Evolutionary conservation across 148 eudicot species (phyloP).

Genomic region (Camellia lanceoleosa): DNA sequence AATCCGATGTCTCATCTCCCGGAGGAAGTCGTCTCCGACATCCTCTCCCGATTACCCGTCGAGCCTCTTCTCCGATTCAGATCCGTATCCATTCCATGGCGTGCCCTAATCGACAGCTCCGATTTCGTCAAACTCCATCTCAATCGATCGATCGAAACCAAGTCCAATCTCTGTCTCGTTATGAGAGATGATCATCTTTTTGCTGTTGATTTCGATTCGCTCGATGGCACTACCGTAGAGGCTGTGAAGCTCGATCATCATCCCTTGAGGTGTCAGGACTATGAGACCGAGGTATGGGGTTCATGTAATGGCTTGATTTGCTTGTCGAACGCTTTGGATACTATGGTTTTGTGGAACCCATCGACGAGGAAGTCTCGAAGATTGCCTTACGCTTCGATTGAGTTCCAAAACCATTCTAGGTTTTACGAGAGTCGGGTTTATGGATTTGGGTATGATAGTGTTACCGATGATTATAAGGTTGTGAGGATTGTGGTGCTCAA

Average conservation of each 20-base stretch:
- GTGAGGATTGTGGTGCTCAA: constrained; percentile 36
- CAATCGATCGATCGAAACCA: constrained; percentile 14
- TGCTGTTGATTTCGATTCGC: constrained; percentile 20
- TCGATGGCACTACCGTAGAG: neutral
- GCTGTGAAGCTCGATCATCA: constrained; percentile 16
- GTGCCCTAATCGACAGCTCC: constrained; percentile 28
- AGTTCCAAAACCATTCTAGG: neutral
- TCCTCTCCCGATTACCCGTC: constrained; percentile 25
- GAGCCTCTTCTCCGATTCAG: constrained; percentile 22
- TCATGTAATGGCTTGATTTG: constrained; percentile 41
- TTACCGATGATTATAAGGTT: constrained; percentile 44
- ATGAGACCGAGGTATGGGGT: constrained; percentile 28
- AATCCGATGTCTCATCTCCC: constrained; percentile 20
- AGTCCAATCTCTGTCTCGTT: constrained; percentile 16
- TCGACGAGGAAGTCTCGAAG: constrained; percentile 19
- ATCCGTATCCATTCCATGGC: constrained; percentile 17
- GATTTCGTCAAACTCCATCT: constrained; percentile 34
- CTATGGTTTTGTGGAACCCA: constrained; percentile 31
- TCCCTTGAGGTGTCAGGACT: constrained; percentile 15
- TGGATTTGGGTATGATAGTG: constrained; percentile 46
- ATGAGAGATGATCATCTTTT: constrained; percentile 16
- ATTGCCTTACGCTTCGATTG: constrained; percentile 18
- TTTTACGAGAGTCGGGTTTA: constrained; percentile 12
- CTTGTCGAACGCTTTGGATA: constrained; percentile 20
- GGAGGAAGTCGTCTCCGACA: constrained; percentile 10